A percentile compares a stretch with the other conserved stretches of the same genome.
Evolutionary conservation across 2,329 filamentous ascomycete genomes (phyloP).

Genomic region (Alternaria longipes): DNA sequence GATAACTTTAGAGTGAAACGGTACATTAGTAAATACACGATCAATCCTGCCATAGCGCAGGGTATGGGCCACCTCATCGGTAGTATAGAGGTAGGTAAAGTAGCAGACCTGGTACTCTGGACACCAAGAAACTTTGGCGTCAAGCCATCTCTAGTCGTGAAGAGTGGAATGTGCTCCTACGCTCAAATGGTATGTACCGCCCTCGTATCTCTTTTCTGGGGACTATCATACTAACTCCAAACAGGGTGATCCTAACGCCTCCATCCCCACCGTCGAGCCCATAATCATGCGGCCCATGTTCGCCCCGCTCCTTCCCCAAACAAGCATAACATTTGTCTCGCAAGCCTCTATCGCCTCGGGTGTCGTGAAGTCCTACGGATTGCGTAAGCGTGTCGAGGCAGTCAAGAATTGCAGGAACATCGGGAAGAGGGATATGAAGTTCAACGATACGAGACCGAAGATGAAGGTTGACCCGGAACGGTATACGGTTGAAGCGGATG

Average conservation of each 20-base stretch:
- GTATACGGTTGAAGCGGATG: slow-evolving; percentile 88
- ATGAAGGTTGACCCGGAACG: slow-evolving; percentile 94
- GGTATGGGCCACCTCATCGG: slow-evolving; percentile 89
- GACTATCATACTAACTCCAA: slow-evolving; percentile 7
- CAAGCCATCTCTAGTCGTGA: slow-evolving; percentile 83
- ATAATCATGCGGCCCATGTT: slow-evolving; percentile 88
- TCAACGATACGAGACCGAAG: slow-evolving; percentile 80
- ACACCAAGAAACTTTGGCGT: slow-evolving; percentile 84
- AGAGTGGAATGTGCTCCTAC: slow-evolving; percentile 85
- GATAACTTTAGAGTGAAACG: slow-evolving; percentile 94
- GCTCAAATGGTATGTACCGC: slow-evolving; percentile 76
- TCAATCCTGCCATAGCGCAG: slow-evolving; percentile 92
- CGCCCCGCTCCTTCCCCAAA: slow-evolving; percentile 73
- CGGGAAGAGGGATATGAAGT: slow-evolving; percentile 89
- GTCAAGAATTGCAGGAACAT: slow-evolving; percentile 79
- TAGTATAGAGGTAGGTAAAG: slow-evolving; percentile 85
- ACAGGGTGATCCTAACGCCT: slow-evolving; percentile 61
- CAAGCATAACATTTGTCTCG: slow-evolving; percentile 85
- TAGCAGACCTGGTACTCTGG: slow-evolving; percentile 91
- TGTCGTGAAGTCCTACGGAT: slow-evolving; percentile 72
- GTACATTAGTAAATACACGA: slow-evolving; percentile 94
- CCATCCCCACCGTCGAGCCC: slow-evolving; percentile 86
- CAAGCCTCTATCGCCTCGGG: slow-evolving; percentile 74
- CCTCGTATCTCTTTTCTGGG: background rate
- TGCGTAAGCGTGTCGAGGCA: slow-evolving; percentile 81